Conservation (phyloP, 2,329 filamentous ascomycete genomes). For the Trichophyton equinum region DNA sequence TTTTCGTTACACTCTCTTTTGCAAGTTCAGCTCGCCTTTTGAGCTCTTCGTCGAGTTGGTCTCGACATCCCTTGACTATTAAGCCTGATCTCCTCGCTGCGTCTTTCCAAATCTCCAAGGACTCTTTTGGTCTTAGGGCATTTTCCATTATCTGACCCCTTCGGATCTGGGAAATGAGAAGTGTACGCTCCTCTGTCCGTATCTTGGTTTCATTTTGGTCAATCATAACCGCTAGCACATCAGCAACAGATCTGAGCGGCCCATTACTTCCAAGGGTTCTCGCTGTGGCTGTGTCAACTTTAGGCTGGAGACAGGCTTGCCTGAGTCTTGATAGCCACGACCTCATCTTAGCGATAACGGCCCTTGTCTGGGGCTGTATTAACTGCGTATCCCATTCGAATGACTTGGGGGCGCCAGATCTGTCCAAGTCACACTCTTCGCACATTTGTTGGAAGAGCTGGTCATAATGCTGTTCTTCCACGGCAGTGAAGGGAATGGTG, state of each 20-base stretch:
- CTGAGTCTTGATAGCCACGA: slow-evolving; percentile 64
- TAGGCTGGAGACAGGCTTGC: slow-evolving; percentile 74
- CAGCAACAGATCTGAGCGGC: slow-evolving; percentile 65
- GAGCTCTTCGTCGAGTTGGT: slow-evolving; percentile 44
- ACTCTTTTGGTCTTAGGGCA: slow-evolving; percentile 52
- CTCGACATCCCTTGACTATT: slow-evolving; percentile 49
- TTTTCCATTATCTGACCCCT: slow-evolving; percentile 72
- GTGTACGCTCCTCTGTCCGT: slow-evolving; percentile 54
- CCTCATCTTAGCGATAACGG: slow-evolving; percentile 58
- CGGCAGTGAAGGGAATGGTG: slow-evolving; percentile 74
- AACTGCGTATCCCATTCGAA: slow-evolving; percentile 52
- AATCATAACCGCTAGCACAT: slow-evolving; percentile 85
- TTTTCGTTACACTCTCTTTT: slow-evolving; percentile 10
- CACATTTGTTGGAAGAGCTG: slow-evolving; percentile 65
- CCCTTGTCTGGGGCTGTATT: slow-evolving; percentile 25
- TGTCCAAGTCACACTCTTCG: slow-evolving; percentile 52
- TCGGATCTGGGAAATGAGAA: slow-evolving; percentile 51
- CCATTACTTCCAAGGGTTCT: slow-evolving; percentile 52
- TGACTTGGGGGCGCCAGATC: slow-evolving; percentile 48
- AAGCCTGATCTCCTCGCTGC: slow-evolving; percentile 39
- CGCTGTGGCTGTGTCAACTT: slow-evolving; percentile 58
- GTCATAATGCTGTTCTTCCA: slow-evolving; percentile 83
- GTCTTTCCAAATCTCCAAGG: slow-evolving; percentile 56
- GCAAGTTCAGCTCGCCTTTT: slow-evolving; percentile 13
- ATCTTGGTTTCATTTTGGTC: slow-evolving; percentile 63